Evolutionary conservation across 2,329 filamentous ascomycete genomes (phyloP).

Genomic region (Pseudonectria foliicola): DNA sequence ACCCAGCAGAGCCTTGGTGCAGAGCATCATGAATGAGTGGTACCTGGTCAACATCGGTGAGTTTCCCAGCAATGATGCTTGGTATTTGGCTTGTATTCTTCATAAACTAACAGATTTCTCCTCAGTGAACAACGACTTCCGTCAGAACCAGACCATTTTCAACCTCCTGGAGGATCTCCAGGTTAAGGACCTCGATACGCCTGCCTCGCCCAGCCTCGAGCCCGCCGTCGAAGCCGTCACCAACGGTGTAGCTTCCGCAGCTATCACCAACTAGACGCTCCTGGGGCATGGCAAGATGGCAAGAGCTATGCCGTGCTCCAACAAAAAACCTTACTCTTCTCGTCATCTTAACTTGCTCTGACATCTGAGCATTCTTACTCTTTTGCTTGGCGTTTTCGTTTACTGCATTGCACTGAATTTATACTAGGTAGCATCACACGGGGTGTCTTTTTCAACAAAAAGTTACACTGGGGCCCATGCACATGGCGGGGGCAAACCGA

Average conservation of each 20-base stretch:
- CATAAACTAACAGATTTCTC: background rate
- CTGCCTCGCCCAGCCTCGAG: slow-evolving; percentile 19
- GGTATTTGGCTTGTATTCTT: slow-evolving; percentile 1
- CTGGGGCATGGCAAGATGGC: too few relatives aligned
- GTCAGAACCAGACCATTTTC: slow-evolving; percentile 74
- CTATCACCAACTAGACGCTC: slow-evolving; percentile 5
- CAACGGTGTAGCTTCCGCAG: slow-evolving; percentile 7
- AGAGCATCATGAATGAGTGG: slow-evolving; percentile 82
- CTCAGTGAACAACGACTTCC: slow-evolving; percentile 95
- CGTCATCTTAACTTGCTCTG: too few relatives aligned
- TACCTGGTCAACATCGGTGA: slow-evolving; percentile 90
- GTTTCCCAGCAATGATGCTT: slow-evolving; percentile 21
- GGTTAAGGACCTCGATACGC: slow-evolving; percentile 55
- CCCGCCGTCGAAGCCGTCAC: slow-evolving; percentile 4
- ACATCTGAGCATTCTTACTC: slow-evolving; percentile 9
- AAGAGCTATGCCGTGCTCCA: too few relatives aligned
- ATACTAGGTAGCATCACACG: slow-evolving; percentile 19
- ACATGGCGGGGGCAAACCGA: slow-evolving; percentile 10
- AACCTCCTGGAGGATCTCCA: slow-evolving; percentile 73
- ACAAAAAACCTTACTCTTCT: too few relatives aligned
- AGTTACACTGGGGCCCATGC: slow-evolving; percentile 26
- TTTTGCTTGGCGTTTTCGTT: slow-evolving; percentile 13
- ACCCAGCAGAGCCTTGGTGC: slow-evolving; percentile 72
- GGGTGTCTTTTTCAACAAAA: slow-evolving; percentile 37
- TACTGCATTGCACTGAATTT: slow-evolving; percentile 9